Conservation (phyloP, 176 grass and related monocot species). For the Cenchrus americanus region DNA sequence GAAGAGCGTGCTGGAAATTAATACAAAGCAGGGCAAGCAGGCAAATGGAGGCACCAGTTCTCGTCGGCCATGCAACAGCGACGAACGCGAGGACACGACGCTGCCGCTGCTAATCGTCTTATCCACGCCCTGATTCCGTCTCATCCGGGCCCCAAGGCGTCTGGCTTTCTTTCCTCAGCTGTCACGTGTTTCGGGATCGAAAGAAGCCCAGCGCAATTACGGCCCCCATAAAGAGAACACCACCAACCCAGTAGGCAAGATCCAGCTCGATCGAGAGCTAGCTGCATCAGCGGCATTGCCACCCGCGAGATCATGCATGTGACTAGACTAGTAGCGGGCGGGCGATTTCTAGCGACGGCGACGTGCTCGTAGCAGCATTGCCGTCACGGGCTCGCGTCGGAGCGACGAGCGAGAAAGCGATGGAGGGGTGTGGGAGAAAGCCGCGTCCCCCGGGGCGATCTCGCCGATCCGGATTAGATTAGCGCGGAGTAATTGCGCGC, state of each 20-base stretch:
- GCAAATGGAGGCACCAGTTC: background rate
- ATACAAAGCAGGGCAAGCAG: background rate
- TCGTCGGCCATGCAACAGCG: background rate
- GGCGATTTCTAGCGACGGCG: slow-evolving; percentile 1
- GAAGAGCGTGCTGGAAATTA: slow-evolving; percentile 25
- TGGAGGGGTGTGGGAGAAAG: background rate
- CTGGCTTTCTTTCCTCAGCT: too few species aligned
- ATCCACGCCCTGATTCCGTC: slow-evolving; percentile 13
- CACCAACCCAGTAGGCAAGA: background rate
- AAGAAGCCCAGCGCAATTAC: background rate
- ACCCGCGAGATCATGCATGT: background rate
- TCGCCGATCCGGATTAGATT: slow-evolving; percentile 3
- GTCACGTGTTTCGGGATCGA: background rate
- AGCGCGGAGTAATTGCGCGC: slow-evolving; percentile 20
- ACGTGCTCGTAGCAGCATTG: background rate
- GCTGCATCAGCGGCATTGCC: too few species aligned
- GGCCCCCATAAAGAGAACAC: background rate
- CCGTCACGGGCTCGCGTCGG: background rate
- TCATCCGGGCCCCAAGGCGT: background rate
- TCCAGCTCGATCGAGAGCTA: too few species aligned
- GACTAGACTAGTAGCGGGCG: background rate
- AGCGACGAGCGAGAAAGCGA: background rate
- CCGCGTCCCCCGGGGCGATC: too few species aligned
- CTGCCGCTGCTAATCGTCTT: background rate
- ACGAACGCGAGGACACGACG: background rate